Evolutionary conservation across 257 asterid species (phyloP).

Genomic region (Przewalskia tangutica): DNA sequence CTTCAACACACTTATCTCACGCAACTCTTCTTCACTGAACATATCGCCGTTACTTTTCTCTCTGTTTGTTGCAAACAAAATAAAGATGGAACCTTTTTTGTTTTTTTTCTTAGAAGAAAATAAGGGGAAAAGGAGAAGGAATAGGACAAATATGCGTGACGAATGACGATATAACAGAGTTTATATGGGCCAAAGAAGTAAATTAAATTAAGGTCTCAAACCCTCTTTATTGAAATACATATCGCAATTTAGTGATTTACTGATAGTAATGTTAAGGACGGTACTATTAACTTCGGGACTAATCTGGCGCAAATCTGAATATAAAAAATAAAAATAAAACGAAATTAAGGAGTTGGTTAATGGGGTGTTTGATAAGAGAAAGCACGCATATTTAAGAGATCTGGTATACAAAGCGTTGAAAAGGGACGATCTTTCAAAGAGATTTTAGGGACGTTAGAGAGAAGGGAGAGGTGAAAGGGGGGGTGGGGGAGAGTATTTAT

Average conservation of each 20-base stretch:
- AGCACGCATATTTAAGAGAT: background rate
- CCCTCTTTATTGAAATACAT: no score
- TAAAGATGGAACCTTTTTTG: background rate
- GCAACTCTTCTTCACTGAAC: conserved; percentile 27
- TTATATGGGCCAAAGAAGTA: background rate
- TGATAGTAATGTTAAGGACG: no score
- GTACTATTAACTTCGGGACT: no score
- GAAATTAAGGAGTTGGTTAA: background rate
- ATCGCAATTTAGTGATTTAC: no score
- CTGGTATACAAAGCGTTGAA: background rate
- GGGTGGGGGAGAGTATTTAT: background rate
- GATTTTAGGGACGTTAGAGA: background rate
- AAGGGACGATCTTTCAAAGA: background rate
- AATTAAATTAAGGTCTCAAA: no score
- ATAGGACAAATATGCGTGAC: background rate
- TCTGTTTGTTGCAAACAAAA: background rate
- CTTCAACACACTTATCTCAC: conserved; percentile 22
- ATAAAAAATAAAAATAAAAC: no score
- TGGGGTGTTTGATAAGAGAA: background rate
- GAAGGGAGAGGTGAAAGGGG: background rate
- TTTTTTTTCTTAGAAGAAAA: background rate
- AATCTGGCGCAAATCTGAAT: no score
- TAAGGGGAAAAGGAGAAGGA: no score
- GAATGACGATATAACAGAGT: background rate
- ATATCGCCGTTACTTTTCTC: background rate